Evolutionary conservation across 208 protist genomes (phyloP), one percentile per base, ranked within the genome.

Genomic region (Trypanosoma boissoni): DNA sequence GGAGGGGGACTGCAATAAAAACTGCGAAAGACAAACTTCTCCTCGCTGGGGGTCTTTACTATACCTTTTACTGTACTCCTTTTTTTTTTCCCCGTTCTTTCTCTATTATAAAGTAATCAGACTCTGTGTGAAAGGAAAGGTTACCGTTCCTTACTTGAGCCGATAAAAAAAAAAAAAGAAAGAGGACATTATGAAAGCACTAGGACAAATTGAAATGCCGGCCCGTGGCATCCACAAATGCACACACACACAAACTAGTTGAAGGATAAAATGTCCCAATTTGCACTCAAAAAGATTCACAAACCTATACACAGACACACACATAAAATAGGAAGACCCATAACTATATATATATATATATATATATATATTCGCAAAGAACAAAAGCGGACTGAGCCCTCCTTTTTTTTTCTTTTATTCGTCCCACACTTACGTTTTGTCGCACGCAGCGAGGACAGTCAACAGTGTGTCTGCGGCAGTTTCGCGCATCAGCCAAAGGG

Each of bases 401-500:
- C 54, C n/a, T n/a, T 29, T 61, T 53, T 36, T 20, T 2, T 21
- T 41, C 18, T 57, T 45, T 12, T 53, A 5, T 18, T 41, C 18
- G 23, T 20, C 42, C 24, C 37, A 61, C 26, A 56, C 28, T 60
- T 39, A 24, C 42, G 36, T 26, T 7, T 26, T 39, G 2, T 23
- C 2, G 43, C 59, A 51, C n/a, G 20, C 12, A 31, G 43, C 2
- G 36, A 14, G 63, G 27, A 62, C 24, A 21, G 62, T 6, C 4
- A 69, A 27, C 21, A 69, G 16, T 4, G 54, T 62, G 37, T 62
- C 3, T 27, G 62, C 36, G 2, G 45, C 56, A 26, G 45, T 48
- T 46, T 69, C 63, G 18, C 63, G 8, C 36, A 69, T 56, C 26
- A 69, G n/a, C 63, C 63, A 69, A 0, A 69, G 36, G 3, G 63